Evolutionary conservation across 371 early-diverging fungal species (phyloP).

Genomic region (Mucor indicus): DNA sequence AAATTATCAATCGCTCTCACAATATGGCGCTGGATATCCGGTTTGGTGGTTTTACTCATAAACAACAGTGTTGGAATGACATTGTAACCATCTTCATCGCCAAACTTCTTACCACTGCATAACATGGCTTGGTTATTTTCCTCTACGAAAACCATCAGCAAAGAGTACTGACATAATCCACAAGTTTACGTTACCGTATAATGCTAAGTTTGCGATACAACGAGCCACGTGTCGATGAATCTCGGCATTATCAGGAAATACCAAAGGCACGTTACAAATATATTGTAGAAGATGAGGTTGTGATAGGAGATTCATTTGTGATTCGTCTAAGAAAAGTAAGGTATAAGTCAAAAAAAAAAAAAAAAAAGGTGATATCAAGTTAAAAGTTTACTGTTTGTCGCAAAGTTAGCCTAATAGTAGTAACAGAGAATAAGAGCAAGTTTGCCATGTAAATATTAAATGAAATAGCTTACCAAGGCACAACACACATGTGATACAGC

Average conservation of each 20-base stretch:
- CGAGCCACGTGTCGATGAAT: slow-evolving; percentile 57
- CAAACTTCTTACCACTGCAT: not conserved
- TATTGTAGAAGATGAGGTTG: slow-evolving; percentile 45
- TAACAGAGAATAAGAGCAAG: too few relatives aligned
- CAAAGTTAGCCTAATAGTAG: slow-evolving; percentile 48
- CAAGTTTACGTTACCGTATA: slow-evolving; percentile 41
- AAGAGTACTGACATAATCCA: too few relatives aligned
- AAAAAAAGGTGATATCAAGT: not conserved
- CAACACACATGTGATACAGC: slow-evolving; percentile 59
- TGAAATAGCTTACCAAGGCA: slow-evolving; percentile 32
- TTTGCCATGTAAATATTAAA: not conserved
- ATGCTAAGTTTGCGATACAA: slow-evolving; percentile 54
- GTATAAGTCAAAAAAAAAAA: not conserved
- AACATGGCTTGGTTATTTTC: slow-evolving; percentile 27
- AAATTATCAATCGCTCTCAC: slow-evolving; percentile 47
- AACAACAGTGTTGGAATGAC: slow-evolving; percentile 47
- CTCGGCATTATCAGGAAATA: slow-evolving; percentile 14
- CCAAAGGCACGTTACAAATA: slow-evolving; percentile 28
- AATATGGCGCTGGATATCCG: slow-evolving; percentile 41
- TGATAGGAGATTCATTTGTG: slow-evolving; percentile 50
- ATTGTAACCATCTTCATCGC: slow-evolving; percentile 25
- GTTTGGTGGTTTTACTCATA: slow-evolving; percentile 32
- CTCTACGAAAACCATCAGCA: slow-evolving; percentile 4
- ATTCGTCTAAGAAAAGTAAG: too few relatives aligned
- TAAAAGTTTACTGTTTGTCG: slow-evolving; percentile 46